Conservation (phyloP, 192 early-diverging fungal species). For the Spinellus fusiger region DNA sequence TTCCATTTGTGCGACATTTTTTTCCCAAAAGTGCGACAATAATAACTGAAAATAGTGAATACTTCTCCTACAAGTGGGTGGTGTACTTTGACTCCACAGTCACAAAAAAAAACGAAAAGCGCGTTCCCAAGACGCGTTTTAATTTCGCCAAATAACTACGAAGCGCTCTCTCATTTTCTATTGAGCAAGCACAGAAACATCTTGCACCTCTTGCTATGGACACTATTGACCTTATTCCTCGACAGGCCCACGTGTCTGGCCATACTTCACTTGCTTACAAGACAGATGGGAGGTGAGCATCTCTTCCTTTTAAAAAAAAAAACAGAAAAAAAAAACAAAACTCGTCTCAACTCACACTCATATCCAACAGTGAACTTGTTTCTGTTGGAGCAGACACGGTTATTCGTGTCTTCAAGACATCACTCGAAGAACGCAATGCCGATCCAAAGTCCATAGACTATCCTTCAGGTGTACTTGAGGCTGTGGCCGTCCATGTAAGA, state of each 20-base stretch:
- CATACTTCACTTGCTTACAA: background rate
- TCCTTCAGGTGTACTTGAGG: background rate
- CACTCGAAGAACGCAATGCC: background rate
- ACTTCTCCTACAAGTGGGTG: no score
- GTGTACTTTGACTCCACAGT: no score
- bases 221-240: background rate
- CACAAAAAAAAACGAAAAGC: no score
- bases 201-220: no score
- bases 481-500: background rate
- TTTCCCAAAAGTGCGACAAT: no score
- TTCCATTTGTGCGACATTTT: no score
- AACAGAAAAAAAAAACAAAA: background rate
- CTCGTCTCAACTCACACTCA: no score
- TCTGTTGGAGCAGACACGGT: background rate
- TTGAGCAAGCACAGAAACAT: no score
- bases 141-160: no score
- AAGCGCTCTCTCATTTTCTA: no score
- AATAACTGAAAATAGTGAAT: no score
- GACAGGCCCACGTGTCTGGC: background rate
- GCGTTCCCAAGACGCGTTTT: no score
- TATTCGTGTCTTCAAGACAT: background rate
- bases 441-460: background rate
- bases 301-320: background rate
- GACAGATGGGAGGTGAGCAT: background rate
- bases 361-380: background rate